Evolutionary conservation across 306 rosid species (phyloP).

Genomic region (Calophaca sinica): DNA sequence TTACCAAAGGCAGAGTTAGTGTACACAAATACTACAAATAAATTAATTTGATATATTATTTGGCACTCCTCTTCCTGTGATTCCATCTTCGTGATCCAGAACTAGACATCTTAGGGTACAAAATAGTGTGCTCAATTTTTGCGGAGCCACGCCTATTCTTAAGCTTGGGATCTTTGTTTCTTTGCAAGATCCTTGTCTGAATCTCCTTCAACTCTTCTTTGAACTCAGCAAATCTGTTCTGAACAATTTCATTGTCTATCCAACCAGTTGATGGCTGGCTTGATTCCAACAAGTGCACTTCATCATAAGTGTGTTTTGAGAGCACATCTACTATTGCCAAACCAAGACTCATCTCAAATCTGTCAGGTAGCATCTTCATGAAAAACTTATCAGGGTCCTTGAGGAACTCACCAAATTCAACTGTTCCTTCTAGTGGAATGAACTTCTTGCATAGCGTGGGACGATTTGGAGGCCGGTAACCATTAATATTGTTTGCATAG

Average conservation of each 20-base stretch:
- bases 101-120: conserved; percentile 59
- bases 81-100: conserved; percentile 50
- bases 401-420: conserved; percentile 66
- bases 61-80: conserved; percentile 62
- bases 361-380: conserved; percentile 64
- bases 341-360: conserved; percentile 60
- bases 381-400: conserved; percentile 70
- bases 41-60: conserved; percentile 52
- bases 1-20: too few species aligned
- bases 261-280: conserved; percentile 53
- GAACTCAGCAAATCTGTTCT: conserved; percentile 60
- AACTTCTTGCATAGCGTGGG: conserved; percentile 65
- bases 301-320: conserved; percentile 61
- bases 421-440: conserved; percentile 73
- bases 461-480: conserved; percentile 57
- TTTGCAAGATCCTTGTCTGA: conserved; percentile 56
- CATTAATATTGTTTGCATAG: conserved; percentile 63
- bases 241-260: conserved; percentile 61
- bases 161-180: conserved; percentile 64
- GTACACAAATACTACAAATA: too few species aligned
- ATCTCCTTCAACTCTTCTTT: conserved; percentile 55
- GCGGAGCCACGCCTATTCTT: conserved; percentile 69
- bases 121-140: conserved; percentile 54
- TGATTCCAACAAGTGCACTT: conserved; percentile 58
- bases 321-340: conserved; percentile 54